Percentiles rank a stretch among this genome's conserved stretches.
phyloP scores from a whole-genome alignment of 306 rosid species.

The Malus asiatica region DNA sequence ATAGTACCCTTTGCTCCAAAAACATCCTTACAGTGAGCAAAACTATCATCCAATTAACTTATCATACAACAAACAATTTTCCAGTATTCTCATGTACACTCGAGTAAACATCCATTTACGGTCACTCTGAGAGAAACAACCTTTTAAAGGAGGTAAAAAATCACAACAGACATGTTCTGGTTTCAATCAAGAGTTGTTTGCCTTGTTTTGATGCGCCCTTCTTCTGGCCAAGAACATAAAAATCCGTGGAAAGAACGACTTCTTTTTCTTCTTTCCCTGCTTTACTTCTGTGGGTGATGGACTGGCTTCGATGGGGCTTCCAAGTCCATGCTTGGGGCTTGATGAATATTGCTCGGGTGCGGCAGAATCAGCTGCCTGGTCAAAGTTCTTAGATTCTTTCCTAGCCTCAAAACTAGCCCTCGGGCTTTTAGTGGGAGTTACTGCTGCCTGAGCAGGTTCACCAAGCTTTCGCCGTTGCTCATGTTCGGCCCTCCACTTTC shows the following conservation, averaged over 20 bases:
- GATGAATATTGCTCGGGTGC: constrained; percentile 21
- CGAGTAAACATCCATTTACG: constrained; percentile 10
- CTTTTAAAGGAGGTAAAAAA: constrained; percentile 13
- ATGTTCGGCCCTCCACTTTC: constrained; percentile 92
- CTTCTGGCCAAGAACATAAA: constrained; percentile 80
- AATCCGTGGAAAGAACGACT: constrained; percentile 69
- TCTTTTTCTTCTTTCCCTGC: constrained; percentile 69
- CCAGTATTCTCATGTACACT: constrained; percentile 40
- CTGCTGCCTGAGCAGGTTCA: constrained; percentile 46
- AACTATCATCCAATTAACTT: constrained; percentile 32
- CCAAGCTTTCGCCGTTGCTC: constrained; percentile 73
- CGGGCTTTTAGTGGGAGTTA: constrained; percentile 52
- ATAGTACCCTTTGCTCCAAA: constrained; percentile 12
- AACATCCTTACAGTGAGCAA: constrained; percentile 25
- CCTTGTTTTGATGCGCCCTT: constrained; percentile 42
- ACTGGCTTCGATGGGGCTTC: constrained; percentile 26
- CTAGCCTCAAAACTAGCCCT: constrained; percentile 58
- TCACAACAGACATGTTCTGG: constrained; percentile 11
- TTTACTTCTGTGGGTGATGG: constrained; percentile 51
- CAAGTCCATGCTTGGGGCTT: constrained; percentile 41
- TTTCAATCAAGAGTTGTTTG: constrained; percentile 26
- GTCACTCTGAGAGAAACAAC: constrained; percentile 22
- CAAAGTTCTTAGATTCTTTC: constrained; percentile 36
- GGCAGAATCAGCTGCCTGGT: constrained; percentile 18
- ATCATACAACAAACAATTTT: constrained; percentile 38